Conservation (phyloP, 108 stramenopile genomes). For the Nitzschia inconspicua region DNA sequence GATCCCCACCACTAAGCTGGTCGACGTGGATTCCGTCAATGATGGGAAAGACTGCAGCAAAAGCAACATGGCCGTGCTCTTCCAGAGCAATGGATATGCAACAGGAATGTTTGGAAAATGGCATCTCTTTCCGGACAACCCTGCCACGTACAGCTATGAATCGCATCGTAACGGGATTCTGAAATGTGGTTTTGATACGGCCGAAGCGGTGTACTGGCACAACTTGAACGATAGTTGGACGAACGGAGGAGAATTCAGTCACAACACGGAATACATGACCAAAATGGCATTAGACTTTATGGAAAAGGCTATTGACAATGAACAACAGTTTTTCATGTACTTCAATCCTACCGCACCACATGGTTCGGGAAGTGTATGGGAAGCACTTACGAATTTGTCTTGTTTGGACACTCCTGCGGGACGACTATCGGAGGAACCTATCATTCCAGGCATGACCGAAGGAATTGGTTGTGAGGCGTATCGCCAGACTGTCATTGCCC, state of each 20-base stretch:
- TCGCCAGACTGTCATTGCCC: conserved; percentile 15
- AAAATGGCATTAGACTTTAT: conserved; percentile 26
- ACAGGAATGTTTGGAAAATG: conserved; percentile 36
- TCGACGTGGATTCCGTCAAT: not conserved
- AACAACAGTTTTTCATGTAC: conserved; percentile 41
- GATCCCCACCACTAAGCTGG: conserved; percentile 38
- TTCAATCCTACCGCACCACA: conserved; percentile 47
- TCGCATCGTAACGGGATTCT: not conserved
- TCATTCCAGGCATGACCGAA: conserved; percentile 21
- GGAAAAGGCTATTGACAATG: conserved; percentile 7
- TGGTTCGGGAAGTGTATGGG: conserved; percentile 7
- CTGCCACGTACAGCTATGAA: not conserved
- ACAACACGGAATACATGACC: conserved; percentile 38
- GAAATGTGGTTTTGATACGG: conserved; percentile 19
- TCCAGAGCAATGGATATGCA: conserved; percentile 24
- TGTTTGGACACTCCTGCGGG: conserved; percentile 22
- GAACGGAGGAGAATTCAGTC: conserved; percentile 11
- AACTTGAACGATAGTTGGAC: not conserved
- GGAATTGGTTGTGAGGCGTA: conserved; percentile 13
- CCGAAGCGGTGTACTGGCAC: conserved; percentile 12
- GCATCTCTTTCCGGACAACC: conserved; percentile 13
- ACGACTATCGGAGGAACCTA: not conserved
- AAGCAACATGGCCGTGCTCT: conserved; percentile 21
- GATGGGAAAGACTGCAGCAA: conserved; percentile 9
- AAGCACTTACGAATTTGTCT: conserved; percentile 13